Conservation (phyloP, 441 rosid species). For the Theobroma grandiflorum region DNA sequence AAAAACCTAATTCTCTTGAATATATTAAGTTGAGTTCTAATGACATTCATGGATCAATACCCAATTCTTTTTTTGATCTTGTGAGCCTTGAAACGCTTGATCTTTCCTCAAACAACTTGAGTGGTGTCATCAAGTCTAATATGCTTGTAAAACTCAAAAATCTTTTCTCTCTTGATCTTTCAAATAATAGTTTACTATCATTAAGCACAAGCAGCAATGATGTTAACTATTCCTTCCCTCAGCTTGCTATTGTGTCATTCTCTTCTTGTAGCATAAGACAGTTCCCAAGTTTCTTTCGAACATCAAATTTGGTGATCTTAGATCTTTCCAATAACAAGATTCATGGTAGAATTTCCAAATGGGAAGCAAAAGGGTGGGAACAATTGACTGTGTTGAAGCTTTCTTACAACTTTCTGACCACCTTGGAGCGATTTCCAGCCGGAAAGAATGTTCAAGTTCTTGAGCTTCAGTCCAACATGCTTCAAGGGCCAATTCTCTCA, state of each 20-base stretch:
- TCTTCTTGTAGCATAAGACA: background rate
- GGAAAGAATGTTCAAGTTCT: slow-evolving; percentile 17
- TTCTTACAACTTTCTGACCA: background rate
- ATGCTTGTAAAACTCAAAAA: too few relatives aligned
- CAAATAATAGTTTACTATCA: too few relatives aligned
- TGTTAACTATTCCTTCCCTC: too few relatives aligned
- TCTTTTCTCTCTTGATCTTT: too few relatives aligned
- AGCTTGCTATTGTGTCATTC: background rate
- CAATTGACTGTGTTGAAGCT: background rate
- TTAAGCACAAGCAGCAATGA: too few relatives aligned
- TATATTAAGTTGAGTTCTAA: too few relatives aligned
- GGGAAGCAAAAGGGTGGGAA: slow-evolving; percentile 5
- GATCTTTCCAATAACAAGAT: background rate
- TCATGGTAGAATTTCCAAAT: background rate
- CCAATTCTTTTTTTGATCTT: too few relatives aligned
- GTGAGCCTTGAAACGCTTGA: too few relatives aligned
- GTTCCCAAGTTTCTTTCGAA: slow-evolving; percentile 7
- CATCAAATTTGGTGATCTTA: background rate
- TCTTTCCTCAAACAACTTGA: too few relatives aligned
- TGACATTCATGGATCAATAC: too few relatives aligned
- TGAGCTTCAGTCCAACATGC: slow-evolving; percentile 31
- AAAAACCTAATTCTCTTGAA: too few relatives aligned
- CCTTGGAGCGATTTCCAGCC: slow-evolving; percentile 8
- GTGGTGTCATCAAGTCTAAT: too few relatives aligned
- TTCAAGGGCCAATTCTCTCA: slow-evolving; percentile 21